Base-by-base conservation (phyloP, 306 rosid species). In the Glycine tomentella region DNA sequence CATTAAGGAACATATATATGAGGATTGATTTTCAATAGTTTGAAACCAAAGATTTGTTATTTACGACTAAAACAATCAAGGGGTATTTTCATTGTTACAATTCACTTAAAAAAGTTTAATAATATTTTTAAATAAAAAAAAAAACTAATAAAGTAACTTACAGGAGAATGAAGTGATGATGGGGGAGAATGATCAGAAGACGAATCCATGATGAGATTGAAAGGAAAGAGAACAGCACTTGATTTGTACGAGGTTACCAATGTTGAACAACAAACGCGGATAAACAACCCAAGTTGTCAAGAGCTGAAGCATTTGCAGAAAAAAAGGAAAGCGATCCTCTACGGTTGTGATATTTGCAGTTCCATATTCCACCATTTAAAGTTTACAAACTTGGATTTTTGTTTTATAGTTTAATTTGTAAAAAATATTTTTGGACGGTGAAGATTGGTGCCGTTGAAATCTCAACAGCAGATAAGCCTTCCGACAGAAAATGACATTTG, bases 211-310 rank as follows among this genome's bases (percentile, higher is more conserved):
- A 25, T 25, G 31, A 25, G 31, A 25, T 25, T 25, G 31, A 25
- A 25, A 25, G 31, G 31, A 25, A 72, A 17, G 85, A 49, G 64
- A 76, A 79, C 61, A 88, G 57, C 59, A 87, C 70, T 73, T 17
- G 69, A 70, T 49, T 49, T 51, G 10, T 76, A 50, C 87, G 75
- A 74, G 87, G 83, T 75, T 82, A 86, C 85, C 80, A 76, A 78
- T 57, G 58, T 49, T 80, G 85, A 79, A 86, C 70, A 42, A 87
- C 85, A 17, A 90, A 86, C 25, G 86, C 89, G 52, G 88, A 85
- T 31, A 91, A 90, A 83, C 64, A 86, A 52, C 90, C 66, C 82
- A 85, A 77, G 57, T 87, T 77, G 7, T 48, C n/a, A 50, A 46
- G 10, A 58, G 46, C 31, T 44, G 50, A 36, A 44, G 59, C 71